Percentiles rank a stretch among this genome's conserved stretches.
These are phyloP conservation scores for Globisporangium apiculatum DNA, from an alignment of 352 stramenopile species.

Conservation along the genomic window DNA sequence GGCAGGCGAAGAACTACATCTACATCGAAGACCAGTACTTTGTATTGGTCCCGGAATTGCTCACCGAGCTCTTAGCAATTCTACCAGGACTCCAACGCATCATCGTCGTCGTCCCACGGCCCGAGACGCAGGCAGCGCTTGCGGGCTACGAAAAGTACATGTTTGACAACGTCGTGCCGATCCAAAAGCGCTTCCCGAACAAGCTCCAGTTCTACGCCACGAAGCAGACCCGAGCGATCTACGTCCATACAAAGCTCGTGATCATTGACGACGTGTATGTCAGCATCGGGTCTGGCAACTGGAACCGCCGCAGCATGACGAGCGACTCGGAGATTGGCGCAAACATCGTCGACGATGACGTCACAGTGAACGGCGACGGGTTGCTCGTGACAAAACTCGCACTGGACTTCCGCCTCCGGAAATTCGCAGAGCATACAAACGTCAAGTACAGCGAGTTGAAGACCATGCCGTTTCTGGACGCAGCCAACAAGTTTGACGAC, in stretches of 20 bases:
- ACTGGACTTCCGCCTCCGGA: slow-evolving; percentile 42
- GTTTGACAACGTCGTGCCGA: slow-evolving; percentile 42
- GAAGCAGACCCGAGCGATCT: slow-evolving; percentile 26
- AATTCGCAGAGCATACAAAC: slow-evolving; percentile 52
- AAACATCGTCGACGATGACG: slow-evolving; percentile 39
- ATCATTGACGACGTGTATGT: slow-evolving; percentile 48
- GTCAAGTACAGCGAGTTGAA: slow-evolving; percentile 26
- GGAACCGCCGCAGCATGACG: slow-evolving; percentile 36
- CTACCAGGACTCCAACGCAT: slow-evolving; percentile 37
- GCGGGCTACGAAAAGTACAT: slow-evolving; percentile 21
- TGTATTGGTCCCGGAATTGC: slow-evolving; percentile 32
- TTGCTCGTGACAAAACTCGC: slow-evolving; percentile 30
- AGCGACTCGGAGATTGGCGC: slow-evolving; percentile 50
- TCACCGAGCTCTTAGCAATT: slow-evolving; percentile 33
- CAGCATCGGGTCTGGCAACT: slow-evolving; percentile 9
- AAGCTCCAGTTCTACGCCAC: slow-evolving; percentile 36
- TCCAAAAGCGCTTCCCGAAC: slow-evolving; percentile 32
- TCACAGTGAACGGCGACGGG: slow-evolving; percentile 18
- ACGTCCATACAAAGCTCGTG: slow-evolving; percentile 41
- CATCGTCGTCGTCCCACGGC: slow-evolving; percentile 33
- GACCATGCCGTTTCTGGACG: slow-evolving; percentile 34
- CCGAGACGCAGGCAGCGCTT: slow-evolving; percentile 17
- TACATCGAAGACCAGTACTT: slow-evolving; percentile 75
- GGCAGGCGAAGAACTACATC: slow-evolving; percentile 51
- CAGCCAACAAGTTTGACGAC: slow-evolving; percentile 28